These are phyloP conservation scores for Salvia splendens DNA, from an alignment of 257 asterid species.

Conservation along the genomic window DNA sequence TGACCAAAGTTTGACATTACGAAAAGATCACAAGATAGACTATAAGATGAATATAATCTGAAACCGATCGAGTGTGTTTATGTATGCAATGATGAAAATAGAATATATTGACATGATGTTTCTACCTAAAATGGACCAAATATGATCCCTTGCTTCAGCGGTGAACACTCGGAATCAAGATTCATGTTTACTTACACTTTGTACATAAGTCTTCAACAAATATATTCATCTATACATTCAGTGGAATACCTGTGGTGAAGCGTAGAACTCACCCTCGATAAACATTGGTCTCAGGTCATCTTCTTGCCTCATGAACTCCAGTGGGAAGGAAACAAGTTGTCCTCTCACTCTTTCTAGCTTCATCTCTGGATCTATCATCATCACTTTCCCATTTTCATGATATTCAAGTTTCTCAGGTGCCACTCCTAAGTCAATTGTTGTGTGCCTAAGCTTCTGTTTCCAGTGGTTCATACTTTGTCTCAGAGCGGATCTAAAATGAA, in stretches of 20 bases:
- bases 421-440: slow-evolving; percentile 88
- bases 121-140: slow-evolving; percentile 22
- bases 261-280: slow-evolving; percentile 88
- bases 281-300: slow-evolving; percentile 85
- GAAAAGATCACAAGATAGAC: too few species aligned
- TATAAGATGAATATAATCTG: background rate
- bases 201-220: background rate
- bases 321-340: slow-evolving; percentile 80
- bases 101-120: slow-evolving; percentile 8
- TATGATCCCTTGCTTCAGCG: slow-evolving; percentile 4
- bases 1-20: too few species aligned
- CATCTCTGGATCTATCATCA: slow-evolving; percentile 42
- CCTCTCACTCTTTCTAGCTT: slow-evolving; percentile 65
- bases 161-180: slow-evolving; percentile 1
- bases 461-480: slow-evolving; percentile 73
- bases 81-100: background rate
- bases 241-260: slow-evolving; percentile 82
- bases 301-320: slow-evolving; percentile 80
- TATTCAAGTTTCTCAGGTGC: slow-evolving; percentile 64
- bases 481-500: slow-evolving; percentile 61
- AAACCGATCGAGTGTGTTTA: background rate
- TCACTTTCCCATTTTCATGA: slow-evolving; percentile 43
- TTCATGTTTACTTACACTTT: slow-evolving; percentile 9
- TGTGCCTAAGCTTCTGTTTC: slow-evolving; percentile 78
- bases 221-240: slow-evolving; percentile 35